These are phyloP conservation scores for Exophiala mesophila DNA, from an alignment of 2,329 filamentous ascomycete genomes.

Conservation along the genomic window DNA sequence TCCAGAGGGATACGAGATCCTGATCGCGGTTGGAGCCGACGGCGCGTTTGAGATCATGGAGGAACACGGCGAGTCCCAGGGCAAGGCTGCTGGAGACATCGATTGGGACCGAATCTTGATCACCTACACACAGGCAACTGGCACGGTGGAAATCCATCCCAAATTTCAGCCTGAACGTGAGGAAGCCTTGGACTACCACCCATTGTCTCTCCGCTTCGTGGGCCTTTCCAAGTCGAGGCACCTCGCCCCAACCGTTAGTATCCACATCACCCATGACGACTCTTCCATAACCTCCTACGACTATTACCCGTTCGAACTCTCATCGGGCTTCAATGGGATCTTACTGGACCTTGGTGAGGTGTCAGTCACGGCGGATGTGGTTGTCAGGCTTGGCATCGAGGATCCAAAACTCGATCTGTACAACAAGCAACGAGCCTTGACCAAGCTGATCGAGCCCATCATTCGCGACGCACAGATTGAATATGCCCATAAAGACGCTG, in stretches of 20 bases:
- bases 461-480: neutral
- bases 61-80: neutral
- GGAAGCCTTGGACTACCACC: too few relatives aligned
- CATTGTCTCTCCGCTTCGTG: slow-evolving; percentile 1
- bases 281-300: too few relatives aligned
- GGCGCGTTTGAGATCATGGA: slow-evolving; percentile 1
- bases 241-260: neutral
- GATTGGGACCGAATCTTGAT: neutral
- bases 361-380: neutral
- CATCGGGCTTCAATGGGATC: neutral
- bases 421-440: neutral
- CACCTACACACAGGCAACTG: neutral
- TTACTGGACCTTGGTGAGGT: neutral
- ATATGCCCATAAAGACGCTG: neutral
- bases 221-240: neutral
- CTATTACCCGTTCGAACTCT: neutral
- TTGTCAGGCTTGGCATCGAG: neutral
- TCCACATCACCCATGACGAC: neutral
- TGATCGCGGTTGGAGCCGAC: slow-evolving; percentile 1
- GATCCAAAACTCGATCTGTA: neutral
- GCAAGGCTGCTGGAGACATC: neutral
- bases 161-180: neutral
- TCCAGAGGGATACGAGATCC: neutral
- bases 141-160: neutral
- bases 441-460: neutral